Conservation (phyloP, 352 stramenopile species). For the Globisporangium emineosum region DNA sequence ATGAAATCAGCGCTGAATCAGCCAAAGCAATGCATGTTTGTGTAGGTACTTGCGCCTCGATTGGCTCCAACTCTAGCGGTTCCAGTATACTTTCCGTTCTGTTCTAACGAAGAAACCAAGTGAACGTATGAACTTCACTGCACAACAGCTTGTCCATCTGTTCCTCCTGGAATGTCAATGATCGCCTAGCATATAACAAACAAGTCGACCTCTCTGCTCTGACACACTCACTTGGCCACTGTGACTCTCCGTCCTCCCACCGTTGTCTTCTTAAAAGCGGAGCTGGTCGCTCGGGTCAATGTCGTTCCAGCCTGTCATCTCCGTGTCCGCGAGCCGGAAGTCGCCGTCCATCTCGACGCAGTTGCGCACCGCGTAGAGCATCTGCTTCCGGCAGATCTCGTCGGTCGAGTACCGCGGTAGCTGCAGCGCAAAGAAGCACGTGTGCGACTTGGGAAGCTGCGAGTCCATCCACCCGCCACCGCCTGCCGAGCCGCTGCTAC, state of each 20-base stretch:
- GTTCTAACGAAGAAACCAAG: no score
- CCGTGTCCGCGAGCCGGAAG: conserved; percentile 78
- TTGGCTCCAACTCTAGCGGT: no score
- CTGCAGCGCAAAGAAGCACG: conserved; percentile 84
- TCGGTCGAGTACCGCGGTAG: conserved; percentile 78
- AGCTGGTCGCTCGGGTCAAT: conserved; percentile 9
- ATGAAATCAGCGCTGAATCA: not conserved
- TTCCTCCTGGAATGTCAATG: not conserved
- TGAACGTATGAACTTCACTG: no score
- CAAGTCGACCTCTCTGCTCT: not conserved
- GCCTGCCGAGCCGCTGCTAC: not conserved
- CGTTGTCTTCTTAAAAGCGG: not conserved
- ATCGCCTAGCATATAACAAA: not conserved
- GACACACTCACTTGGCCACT: not conserved
- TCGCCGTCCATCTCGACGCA: conserved; percentile 89
- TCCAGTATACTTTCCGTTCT: no score
- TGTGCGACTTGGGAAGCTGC: conserved; percentile 84
- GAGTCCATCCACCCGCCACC: conserved; percentile 37
- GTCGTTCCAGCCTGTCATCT: conserved; percentile 22
- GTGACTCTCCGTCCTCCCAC: no score
- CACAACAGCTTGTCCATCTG: not conserved
- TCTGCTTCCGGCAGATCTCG: conserved; percentile 56
- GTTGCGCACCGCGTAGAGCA: conserved; percentile 85
- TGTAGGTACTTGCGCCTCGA: no score
- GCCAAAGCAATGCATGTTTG: no score